These are phyloP conservation scores for Thymus quinquecostatus DNA, from an alignment of 257 asterid genomes.

Conservation along the genomic window DNA sequence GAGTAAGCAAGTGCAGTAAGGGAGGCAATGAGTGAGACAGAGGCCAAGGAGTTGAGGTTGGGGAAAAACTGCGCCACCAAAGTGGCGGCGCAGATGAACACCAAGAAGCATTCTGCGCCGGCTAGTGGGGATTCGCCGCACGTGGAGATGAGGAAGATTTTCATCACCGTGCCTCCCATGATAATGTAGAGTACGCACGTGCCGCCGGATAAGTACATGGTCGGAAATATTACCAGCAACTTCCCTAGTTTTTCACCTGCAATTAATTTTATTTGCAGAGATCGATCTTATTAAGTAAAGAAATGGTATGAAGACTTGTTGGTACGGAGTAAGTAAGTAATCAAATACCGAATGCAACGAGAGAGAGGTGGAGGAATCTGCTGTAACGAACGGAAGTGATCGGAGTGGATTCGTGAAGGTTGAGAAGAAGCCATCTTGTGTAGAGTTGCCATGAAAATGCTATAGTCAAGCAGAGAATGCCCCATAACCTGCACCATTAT, in stretches of 20 bases:
- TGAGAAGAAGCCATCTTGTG: conserved; percentile 61
- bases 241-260: conserved; percentile 70
- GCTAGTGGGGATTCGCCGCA: conserved; percentile 25
- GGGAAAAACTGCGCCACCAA: conserved; percentile 57
- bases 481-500: conserved; percentile 53
- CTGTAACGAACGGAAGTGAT: conserved; percentile 61
- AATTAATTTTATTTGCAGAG: no score
- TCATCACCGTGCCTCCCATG: conserved; percentile 54
- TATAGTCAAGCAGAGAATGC: conserved; percentile 37
- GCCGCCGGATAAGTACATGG: conserved; percentile 68
- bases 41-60: conserved; percentile 55
- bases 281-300: no score
- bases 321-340: no score
- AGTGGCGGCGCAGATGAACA: conserved; percentile 57
- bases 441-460: conserved; percentile 67
- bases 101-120: conserved; percentile 58
- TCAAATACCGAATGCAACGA: conserved; percentile 60
- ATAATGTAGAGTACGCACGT: conserved; percentile 58
- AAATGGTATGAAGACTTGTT: no score
- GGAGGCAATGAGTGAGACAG: conserved; percentile 55
- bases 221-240: conserved; percentile 60
- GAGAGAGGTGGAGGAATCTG: conserved; percentile 60
- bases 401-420: conserved; percentile 60
- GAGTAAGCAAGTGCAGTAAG: conserved; percentile 45
- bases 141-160: conserved; percentile 35